Base-by-base conservation (phyloP, 2,329 filamentous ascomycete species). In the Cytospora leucostoma region DNA sequence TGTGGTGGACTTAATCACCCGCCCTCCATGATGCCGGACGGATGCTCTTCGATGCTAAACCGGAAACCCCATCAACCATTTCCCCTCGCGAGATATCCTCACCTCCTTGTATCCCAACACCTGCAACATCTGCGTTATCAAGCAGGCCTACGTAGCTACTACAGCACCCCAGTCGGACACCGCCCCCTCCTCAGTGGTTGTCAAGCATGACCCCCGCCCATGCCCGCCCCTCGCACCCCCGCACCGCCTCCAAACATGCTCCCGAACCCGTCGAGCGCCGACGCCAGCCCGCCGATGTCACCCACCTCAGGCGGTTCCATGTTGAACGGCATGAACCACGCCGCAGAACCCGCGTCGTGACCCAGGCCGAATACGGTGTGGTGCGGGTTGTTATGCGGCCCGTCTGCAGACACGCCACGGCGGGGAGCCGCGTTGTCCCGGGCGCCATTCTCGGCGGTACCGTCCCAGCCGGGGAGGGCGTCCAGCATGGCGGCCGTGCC, bases 301-400 rank as follows among this genome's bases (percentile, higher is more conserved):
- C 78, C 77, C 50, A 85, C 75, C 63, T 87, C 84, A 0, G 90
- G 87, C 21, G 92, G 91, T 64, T 95, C 91, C 76, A 96, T 87
- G 72, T 96, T 96, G 76, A 97, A 96, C 1, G 93, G 92, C 80
- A 96, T 88, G 74, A 96, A 96, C 91, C 93, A 98, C 6, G 90
- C 91, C 59, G 88, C 89, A 57, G 79, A 83, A 2, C 82, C 47
- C 8, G 49, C 77, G 65, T 86, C 83, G 40, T 76, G 76, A 4
- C 72, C 73, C 55, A 70, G 69, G 2, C 69, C 71, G 53, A 73
- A 73, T 1, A 70, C 69, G 12, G 70, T 69, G 27, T 73, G 70
- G 55, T 75, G 65, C 21, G 70, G 55, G 61, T 61, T 62, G 37
- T 59, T 56, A 34, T 67, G 63, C 47, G 37, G 35, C 4, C 56